Evolutionary conservation across 2,329 filamentous ascomycete genomes (phyloP).

Genomic region (Iodosphaeria phyllophila): DNA sequence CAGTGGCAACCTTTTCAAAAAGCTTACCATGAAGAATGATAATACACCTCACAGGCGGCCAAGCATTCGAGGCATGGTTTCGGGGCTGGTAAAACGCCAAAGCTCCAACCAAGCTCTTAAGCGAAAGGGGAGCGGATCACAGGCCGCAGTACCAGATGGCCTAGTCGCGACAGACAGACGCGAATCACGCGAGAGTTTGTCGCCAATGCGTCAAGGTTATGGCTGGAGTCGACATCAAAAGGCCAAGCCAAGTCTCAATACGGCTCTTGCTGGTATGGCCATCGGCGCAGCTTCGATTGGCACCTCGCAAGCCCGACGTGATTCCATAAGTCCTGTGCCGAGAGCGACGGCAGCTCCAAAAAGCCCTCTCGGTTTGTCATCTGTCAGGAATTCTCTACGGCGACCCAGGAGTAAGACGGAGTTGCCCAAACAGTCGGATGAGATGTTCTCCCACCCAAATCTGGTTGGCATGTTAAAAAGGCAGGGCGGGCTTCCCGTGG

Average conservation of each 20-base stretch:
- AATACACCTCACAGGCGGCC: conserved; percentile 22
- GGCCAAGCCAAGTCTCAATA: conserved; percentile 36
- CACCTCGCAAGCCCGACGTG: conserved; percentile 34
- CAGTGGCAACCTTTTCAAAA: conserved; percentile 44
- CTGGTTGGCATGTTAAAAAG: conserved; percentile 32
- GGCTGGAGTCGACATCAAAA: conserved; percentile 32
- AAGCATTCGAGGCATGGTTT: conserved; percentile 33
- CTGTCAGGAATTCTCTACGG: conserved; percentile 26
- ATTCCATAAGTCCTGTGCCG: conserved; percentile 42
- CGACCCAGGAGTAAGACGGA: conserved; percentile 38
- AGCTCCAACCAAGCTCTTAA: conserved; percentile 21
- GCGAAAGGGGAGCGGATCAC: conserved; percentile 8
- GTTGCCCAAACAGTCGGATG: conserved; percentile 21
- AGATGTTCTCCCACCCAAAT: conserved; percentile 20
- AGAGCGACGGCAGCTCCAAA: conserved; percentile 34
- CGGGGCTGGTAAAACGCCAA: conserved; percentile 29
- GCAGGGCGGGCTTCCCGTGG: conserved; percentile 33
- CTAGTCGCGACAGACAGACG: conserved; percentile 11
- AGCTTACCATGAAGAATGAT: conserved; percentile 32
- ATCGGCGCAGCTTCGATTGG: conserved; percentile 35
- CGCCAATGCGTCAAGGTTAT: conserved; percentile 28
- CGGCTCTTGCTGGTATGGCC: conserved; percentile 35
- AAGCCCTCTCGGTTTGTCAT: conserved; percentile 21
- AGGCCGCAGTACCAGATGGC: conserved; percentile 2
- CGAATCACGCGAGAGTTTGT: conserved; percentile 28